Conservation (phyloP, 2,329 filamentous ascomycete species). For the Microsporum audouinii region DNA sequence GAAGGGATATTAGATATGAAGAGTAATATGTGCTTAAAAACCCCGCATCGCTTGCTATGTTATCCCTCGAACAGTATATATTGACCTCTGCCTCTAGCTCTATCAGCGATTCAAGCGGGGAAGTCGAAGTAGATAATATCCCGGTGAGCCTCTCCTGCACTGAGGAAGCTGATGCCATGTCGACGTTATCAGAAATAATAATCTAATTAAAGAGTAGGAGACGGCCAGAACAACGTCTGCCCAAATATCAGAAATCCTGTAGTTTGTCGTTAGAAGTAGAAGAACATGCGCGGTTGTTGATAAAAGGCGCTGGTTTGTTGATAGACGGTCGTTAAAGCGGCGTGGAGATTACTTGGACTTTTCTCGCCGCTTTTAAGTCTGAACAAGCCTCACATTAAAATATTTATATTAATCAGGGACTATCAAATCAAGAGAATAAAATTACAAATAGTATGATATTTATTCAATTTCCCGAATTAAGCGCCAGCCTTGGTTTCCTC, state of each 20-base stretch:
- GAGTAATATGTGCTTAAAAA: conserved; percentile 31
- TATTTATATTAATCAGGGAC: background rate
- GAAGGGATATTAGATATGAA: conserved; percentile 30
- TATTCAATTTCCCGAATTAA: background rate
- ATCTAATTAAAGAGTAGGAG: background rate
- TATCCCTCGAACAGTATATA: conserved; percentile 19
- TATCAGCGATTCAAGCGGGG: background rate
- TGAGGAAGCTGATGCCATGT: background rate
- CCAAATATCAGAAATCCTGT: background rate
- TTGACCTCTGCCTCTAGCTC: conserved; percentile 24
- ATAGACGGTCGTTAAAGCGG: background rate
- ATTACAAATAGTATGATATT: background rate
- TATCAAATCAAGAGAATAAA: background rate
- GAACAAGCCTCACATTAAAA: background rate
- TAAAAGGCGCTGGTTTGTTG: background rate
- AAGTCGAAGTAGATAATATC: background rate
- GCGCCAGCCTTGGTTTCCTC: background rate
- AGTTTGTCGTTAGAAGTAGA: background rate
- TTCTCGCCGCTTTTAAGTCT: background rate
- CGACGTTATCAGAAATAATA: background rate
- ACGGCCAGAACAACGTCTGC: background rate
- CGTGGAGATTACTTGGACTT: background rate
- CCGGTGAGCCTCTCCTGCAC: background rate
- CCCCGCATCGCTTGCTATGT: conserved; percentile 17
- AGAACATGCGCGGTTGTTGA: background rate